Base-by-base conservation (phyloP, 805 yeast species). In the Candida tammaniensis region DNA sequence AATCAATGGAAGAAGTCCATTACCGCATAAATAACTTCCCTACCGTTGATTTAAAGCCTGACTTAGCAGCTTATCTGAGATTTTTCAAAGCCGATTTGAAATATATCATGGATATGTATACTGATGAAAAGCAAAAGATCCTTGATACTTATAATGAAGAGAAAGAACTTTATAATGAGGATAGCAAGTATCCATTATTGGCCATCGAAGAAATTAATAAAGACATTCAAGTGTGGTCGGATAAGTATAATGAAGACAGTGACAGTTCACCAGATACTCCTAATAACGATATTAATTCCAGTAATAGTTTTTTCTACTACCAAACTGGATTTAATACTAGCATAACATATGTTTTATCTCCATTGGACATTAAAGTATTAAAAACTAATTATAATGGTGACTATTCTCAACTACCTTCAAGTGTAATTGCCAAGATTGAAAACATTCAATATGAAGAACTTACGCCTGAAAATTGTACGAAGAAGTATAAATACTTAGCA, bases 291-390 rank as follows among this genome's bases (percentile, higher is more conserved):
- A 54, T 32, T 52, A 64, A 19, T 74, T 71, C 40, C 28, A 52
- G 28, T 12, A 59, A 61, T 40, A 74, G 81, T 6, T 86, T 64
- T 52, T 86, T 74, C 55, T 91, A 78, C 52, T 91, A 84, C 54
- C 89, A 89, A 52, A 79, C 93, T 0, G 77, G 82, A 0, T 82
- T 86, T 55, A 76, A 78, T 42, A 70, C 89, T 0, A 43, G 51
- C 11, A 59, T 80, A 3, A 75, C 81, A 2, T 87, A 64, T 54
- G 82, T 86, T 29, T 61, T 91, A 12, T 78, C 95, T 0, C 79
- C 86, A 5, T 63, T 93, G 27, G 99, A 93, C 54, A 72, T 86
- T 18, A 82, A 82, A 41, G 78, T 91, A 13, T 60, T 91, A 37
- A 72, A 75, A 40, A 54, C 77, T 1, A 70, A 80, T 2, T 87